Evolutionary conservation across 352 stramenopile genomes (phyloP).

Genomic region (Phytophthora pisi): DNA sequence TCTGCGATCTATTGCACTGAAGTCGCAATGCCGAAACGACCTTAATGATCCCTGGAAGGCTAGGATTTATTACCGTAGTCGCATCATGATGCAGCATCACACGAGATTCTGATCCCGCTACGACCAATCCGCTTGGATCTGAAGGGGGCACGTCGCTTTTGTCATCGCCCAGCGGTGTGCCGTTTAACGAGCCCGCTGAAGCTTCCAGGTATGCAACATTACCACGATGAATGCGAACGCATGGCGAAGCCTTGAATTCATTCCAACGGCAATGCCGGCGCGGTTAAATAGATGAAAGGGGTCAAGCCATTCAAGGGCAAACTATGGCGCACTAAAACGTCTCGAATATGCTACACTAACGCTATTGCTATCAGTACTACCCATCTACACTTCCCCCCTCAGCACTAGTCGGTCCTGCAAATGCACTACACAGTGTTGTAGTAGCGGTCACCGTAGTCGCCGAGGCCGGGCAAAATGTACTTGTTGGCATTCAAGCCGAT

Average conservation of each 20-base stretch:
- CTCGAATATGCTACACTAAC: neutral
- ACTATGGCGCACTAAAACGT: constrained; percentile 9
- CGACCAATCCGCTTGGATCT: neutral
- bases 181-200: neutral
- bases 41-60: neutral
- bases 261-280: constrained; percentile 1
- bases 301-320: constrained; percentile 20
- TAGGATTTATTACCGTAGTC: neutral
- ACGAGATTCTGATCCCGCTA: neutral
- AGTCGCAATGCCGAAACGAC: neutral
- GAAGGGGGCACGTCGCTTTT: neutral
- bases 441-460: constrained; percentile 96
- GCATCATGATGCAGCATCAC: neutral
- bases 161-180: constrained; percentile 1
- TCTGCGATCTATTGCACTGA: neutral
- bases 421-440: constrained; percentile 68
- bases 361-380: constrained; percentile 15
- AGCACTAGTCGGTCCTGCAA: neutral
- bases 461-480: constrained; percentile 96
- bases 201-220: neutral
- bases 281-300: constrained; percentile 18
- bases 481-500: constrained; percentile 93
- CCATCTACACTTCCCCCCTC: neutral
- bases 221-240: constrained; percentile 8
- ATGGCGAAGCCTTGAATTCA: constrained; percentile 6